These are phyloP conservation scores for Rhizopus delemar DNA, from an alignment of 371 early-diverging fungal species.

Conservation along the genomic window DNA sequence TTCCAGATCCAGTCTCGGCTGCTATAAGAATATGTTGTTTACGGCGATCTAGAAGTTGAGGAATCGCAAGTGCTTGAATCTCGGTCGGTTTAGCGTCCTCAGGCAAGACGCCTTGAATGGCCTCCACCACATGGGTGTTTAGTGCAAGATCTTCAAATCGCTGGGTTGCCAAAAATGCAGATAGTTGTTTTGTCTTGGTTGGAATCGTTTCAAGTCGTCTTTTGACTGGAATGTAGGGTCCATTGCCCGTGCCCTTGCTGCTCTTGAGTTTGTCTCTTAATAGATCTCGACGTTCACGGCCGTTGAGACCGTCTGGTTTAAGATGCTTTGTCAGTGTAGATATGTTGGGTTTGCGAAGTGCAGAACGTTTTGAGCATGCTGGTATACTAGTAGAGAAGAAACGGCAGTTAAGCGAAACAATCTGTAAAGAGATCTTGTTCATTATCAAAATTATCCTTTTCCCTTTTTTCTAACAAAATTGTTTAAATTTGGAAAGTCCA, in stretches of 20 bases:
- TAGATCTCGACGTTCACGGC: constrained; percentile 44
- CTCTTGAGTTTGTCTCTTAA: constrained; percentile 31
- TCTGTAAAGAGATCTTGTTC: background rate
- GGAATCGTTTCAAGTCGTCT: constrained; percentile 41
- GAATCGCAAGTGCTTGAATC: constrained; percentile 91
- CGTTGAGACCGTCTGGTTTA: constrained; percentile 47
- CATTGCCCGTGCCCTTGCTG: constrained; percentile 18
- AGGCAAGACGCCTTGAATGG: constrained; percentile 43
- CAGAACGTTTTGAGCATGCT: constrained; percentile 33
- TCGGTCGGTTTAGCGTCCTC: constrained; percentile 73
- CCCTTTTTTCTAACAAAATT: background rate
- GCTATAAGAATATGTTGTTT: constrained; percentile 76
- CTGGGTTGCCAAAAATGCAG: constrained; percentile 43
- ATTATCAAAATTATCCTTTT: background rate
- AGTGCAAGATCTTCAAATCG: constrained; percentile 64
- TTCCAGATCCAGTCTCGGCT: constrained; percentile 98
- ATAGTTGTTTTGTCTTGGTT: constrained; percentile 28
- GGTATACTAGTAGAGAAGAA: constrained; percentile 27
- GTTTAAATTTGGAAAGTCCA: constrained; percentile 1
- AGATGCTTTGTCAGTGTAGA: constrained; percentile 52
- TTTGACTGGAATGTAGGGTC: constrained; percentile 52
- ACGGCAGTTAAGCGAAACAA: constrained; percentile 2
- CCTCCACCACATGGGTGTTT: constrained; percentile 42
- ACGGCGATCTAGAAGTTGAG: constrained; percentile 61
- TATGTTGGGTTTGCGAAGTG: constrained; percentile 46